Base-by-base conservation (phyloP, 1,139 yeast genomes). In the Kurtzmaniella quercitrusa region DNA sequence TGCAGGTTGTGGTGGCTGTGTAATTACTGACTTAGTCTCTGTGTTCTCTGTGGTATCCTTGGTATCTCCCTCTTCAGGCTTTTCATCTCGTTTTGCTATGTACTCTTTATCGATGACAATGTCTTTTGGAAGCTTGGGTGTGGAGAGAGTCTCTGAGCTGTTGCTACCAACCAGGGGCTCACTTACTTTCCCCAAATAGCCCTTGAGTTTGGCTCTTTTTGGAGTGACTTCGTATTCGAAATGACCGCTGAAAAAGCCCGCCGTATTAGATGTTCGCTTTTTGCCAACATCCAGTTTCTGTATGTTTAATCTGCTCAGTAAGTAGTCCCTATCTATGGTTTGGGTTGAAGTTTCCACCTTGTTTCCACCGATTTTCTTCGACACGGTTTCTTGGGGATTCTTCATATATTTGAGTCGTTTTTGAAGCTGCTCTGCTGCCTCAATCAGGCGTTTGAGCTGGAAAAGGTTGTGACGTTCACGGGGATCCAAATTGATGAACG, bases 401-500 rank as follows among this genome's bases (percentile, higher is more conserved):
- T 66, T 58, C 69, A 66, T 69, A 45, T 70, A 70, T 52, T 65
- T 69, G 41, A 70, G 54, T 46, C 65, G 54, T 14, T 57, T 49
- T 45, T 66, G 66, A 31, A 70, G 51, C 2, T 62, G 57, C 39
- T 66, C 66, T 0, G 73, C 60, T 1, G 68, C 63, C 47, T 71
- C 71, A 7, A 70, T 54, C 1, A 74, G 60, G 46, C 60, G 60
- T 45, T 72, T 73, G 44, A 72, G 53, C 48, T 69, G 74, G 37
- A 73, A 54, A 41, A 73, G 57, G 15, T 70, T 72, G 49, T 72
- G 69, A 38, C 78, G 58, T 51, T 73, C 77, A 31, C 66, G 52
- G 0, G 77, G 78, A 44, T 71, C 76, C 41, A 72, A 59, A 43
- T 69, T 70, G 33, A 73, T 70, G 50, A 71, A 69, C n/a, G 77